Conservation (phyloP, 768 basidiomycete species). For the Cystobasidium tubakii region DNA sequence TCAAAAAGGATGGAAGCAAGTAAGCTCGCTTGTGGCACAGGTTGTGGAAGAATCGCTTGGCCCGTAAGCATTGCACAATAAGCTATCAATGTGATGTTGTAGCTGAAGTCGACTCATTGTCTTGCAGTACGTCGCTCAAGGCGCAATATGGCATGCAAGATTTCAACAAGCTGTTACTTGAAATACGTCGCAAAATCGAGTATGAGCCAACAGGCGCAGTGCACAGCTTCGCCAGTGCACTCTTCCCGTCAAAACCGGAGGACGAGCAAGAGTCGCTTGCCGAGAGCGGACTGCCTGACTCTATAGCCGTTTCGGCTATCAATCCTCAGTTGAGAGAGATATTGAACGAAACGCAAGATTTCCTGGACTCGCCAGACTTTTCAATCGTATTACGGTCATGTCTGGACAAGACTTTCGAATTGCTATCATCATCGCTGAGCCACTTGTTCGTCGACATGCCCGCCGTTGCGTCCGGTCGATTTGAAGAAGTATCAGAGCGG, state of each 20-base stretch:
- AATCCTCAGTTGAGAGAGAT: conserved; percentile 58
- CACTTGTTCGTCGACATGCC: conserved; percentile 45
- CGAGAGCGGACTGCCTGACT: conserved; percentile 18
- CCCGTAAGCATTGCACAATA: conserved; percentile 56
- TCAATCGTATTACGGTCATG: conserved; percentile 64
- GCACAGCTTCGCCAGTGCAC: conserved; percentile 41
- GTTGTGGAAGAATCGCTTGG: conserved; percentile 79
- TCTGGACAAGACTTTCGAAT: conserved; percentile 63
- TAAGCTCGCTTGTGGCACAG: conserved; percentile 64
- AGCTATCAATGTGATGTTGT: no score
- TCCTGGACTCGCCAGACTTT: conserved; percentile 66
- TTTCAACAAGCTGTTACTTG: conserved; percentile 62
- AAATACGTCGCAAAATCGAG: conserved; percentile 72
- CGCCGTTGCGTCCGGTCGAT: conserved; percentile 30
- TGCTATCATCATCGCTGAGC: conserved; percentile 62
- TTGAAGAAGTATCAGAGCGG: conserved; percentile 41
- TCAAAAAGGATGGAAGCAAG: conserved; percentile 83
- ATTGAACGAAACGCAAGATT: conserved; percentile 62
- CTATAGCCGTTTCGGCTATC: neutral
- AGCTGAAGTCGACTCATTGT: no score
- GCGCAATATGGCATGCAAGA: conserved; percentile 65
- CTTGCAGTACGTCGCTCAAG: conserved; percentile 73
- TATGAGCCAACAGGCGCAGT: conserved; percentile 58
- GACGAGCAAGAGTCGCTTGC: conserved; percentile 11
- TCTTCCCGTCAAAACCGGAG: conserved; percentile 12